Percentiles rank a stretch among this genome's conserved stretches.
Evolutionary conservation across 2,329 filamentous ascomycete genomes (phyloP).

Genomic region (Monosporascus sp.): DNA sequence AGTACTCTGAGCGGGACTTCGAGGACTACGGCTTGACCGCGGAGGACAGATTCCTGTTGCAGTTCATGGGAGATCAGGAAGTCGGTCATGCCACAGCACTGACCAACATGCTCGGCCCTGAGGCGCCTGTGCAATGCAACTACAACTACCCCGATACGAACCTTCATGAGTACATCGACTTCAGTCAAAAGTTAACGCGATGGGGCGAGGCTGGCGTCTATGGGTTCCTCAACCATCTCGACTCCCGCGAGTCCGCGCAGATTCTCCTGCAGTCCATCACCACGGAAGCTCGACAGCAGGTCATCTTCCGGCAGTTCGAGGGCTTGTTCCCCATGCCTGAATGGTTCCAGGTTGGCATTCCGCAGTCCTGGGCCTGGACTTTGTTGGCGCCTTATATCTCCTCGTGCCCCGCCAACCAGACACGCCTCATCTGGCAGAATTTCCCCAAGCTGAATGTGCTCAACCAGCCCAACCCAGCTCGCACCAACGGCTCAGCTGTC

Average conservation of each 20-base stretch:
- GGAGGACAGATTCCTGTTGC: constrained; percentile 64
- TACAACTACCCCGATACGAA: constrained; percentile 78
- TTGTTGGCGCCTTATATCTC: constrained; percentile 76
- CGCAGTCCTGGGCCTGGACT: constrained; percentile 82
- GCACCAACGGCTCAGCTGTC: constrained; percentile 56
- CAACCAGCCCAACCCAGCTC: constrained; percentile 72
- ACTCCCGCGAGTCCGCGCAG: constrained; percentile 68
- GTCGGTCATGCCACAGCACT: constrained; percentile 72
- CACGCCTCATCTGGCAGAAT: constrained; percentile 78
- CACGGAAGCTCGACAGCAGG: constrained; percentile 75
- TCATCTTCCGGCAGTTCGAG: constrained; percentile 78
- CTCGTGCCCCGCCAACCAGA: constrained; percentile 67
- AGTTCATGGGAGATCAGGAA: constrained; percentile 75
- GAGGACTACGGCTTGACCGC: constrained; percentile 60
- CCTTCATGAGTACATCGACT: constrained; percentile 74
- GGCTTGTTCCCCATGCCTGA: constrained; percentile 77
- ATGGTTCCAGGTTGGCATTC: constrained; percentile 75
- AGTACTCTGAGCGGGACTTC: constrained; percentile 66
- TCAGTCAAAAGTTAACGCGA: constrained; percentile 79
- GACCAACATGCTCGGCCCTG: constrained; percentile 67
- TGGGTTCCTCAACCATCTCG: constrained; percentile 73
- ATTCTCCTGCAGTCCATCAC: constrained; percentile 72
- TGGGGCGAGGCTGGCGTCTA: constrained; percentile 77
- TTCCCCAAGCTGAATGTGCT: constrained; percentile 67
- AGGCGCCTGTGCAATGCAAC: constrained; percentile 68